Evolutionary conservation across 768 basidiomycete genomes (phyloP).

Genomic region (Hebeloma cylindrosporum): DNA sequence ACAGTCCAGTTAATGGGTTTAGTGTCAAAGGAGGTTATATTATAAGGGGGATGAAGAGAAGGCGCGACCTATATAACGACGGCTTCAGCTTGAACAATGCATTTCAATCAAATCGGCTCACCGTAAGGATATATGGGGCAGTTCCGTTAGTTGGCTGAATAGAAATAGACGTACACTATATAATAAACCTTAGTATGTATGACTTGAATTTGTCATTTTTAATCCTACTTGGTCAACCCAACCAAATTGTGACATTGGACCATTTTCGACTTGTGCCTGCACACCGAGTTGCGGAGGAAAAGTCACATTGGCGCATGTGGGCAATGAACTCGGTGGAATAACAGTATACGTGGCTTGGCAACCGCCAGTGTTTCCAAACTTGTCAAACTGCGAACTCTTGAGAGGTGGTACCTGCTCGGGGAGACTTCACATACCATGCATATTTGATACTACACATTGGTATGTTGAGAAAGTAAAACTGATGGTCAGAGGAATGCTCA

Average conservation of each 20-base stretch:
- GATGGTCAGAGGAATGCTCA: conserved; percentile 22
- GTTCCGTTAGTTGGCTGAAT: conserved; percentile 56
- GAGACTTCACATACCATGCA: conserved; percentile 54
- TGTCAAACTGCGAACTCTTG: conserved; percentile 45
- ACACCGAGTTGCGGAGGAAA: conserved; percentile 45
- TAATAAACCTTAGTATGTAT: background rate
- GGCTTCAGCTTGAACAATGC: background rate
- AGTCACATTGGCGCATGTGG: conserved; percentile 54
- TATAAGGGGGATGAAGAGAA: conserved; percentile 58
- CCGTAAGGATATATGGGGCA: conserved; percentile 58
- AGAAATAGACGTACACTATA: conserved; percentile 58
- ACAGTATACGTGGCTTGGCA: conserved; percentile 61
- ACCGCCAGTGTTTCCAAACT: conserved; percentile 56
- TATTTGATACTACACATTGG: conserved; percentile 52
- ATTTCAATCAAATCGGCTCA: conserved; percentile 28
- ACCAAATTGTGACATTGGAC: conserved; percentile 57
- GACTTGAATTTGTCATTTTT: background rate
- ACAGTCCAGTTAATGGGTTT: conserved; percentile 60
- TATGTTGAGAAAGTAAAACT: background rate
- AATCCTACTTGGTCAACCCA: conserved; percentile 53
- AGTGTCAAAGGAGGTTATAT: conserved; percentile 46
- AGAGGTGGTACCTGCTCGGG: background rate
- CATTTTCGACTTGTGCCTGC: conserved; percentile 41
- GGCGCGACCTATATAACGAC: conserved; percentile 49
- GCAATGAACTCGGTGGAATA: conserved; percentile 41